Evolutionary conservation across 345 rosid genomes (phyloP), one percentile per base, ranked within the genome.

Genomic region (Jatropha curcas): DNA sequence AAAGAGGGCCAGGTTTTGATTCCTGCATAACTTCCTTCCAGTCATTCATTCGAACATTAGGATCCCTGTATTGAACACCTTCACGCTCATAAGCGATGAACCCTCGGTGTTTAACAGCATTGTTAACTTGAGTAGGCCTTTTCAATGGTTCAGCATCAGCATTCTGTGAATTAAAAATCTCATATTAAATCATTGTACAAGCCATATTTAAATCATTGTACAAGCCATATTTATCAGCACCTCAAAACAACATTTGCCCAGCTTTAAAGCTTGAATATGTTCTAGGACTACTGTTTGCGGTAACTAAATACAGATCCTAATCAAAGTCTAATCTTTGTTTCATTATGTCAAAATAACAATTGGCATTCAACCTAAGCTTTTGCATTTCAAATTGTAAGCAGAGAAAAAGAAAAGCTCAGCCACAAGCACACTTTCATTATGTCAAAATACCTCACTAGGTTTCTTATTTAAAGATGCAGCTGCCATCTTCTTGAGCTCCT

Each of bases 21-120:
- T 84, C 88, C 85, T 88, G 89, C 90, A 84, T 90, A 67, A 96
- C 99, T 84, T 96, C 99, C 9, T 90, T 84, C 97, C 97, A 96
- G 68, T 96, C 99, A 52, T 84, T 83, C 86, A 93, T 79, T 41
- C 98, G 93, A 60, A 86, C 84, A 78, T 77, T 88, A 60, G 99
- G 97, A 78, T 96, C 97, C 80, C 99, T 88, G 77, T 96, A 96
- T 57, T 82, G 86, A 59, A 93, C 87, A 43, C 97, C 96, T 77
- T 93, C 96, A 11, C 98, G 97, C 80, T 96, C 97, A 74, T 96
- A 96, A 75, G 90, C 84, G 70, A 96, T 71, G 72, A 96, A 96
- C 43, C 99, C 99, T 24, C 98, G 76, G 74, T 91, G 86, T 64
- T 96, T 96, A 61, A 81, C 85, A 60, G 99, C 95, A 83, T 82